These are phyloP conservation scores for Chlamydomonas applanata DNA, from an alignment of 139 green algal species.

Conservation along the genomic window DNA sequence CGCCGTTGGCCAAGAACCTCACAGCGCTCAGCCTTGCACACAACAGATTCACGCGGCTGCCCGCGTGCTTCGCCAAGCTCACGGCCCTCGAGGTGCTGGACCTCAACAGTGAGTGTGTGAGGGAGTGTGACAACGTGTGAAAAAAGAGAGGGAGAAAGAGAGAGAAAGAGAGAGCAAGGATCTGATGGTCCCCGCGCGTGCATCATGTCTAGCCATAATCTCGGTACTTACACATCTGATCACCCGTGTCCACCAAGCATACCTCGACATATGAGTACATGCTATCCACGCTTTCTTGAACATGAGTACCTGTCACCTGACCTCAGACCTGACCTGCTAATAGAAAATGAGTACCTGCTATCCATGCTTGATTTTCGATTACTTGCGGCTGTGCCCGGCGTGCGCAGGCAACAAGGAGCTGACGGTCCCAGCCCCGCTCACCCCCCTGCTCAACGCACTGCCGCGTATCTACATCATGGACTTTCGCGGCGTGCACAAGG, in stretches of 20 bases:
- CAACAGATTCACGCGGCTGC: slow-evolving; percentile 48
- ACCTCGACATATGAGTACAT: too few species aligned
- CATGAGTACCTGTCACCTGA: too few species aligned
- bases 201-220: background rate
- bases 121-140: background rate
- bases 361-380: too few species aligned
- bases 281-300: too few species aligned
- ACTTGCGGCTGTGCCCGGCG: too few species aligned
- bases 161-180: background rate
- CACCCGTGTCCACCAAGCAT: too few species aligned
- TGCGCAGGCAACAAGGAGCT: slow-evolving; percentile 44
- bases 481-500: slow-evolving; percentile 45
- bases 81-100: slow-evolving; percentile 39
- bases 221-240: background rate
- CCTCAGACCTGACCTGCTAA: too few species aligned
- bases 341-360: too few species aligned
- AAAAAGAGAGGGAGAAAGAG: background rate
- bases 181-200: background rate
- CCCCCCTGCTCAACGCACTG: slow-evolving; percentile 27
- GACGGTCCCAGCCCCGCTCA: slow-evolving; percentile 29
- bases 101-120: slow-evolving; percentile 12
- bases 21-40: slow-evolving; percentile 45
- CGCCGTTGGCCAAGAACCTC: slow-evolving; percentile 30
- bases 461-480: slow-evolving; percentile 39
- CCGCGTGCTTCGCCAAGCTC: slow-evolving; percentile 34